Percentiles rank a stretch among this genome's conserved stretches.
Evolutionary conservation across 2,329 filamentous ascomycete genomes (phyloP).

Genomic region (Alternaria sp.): DNA sequence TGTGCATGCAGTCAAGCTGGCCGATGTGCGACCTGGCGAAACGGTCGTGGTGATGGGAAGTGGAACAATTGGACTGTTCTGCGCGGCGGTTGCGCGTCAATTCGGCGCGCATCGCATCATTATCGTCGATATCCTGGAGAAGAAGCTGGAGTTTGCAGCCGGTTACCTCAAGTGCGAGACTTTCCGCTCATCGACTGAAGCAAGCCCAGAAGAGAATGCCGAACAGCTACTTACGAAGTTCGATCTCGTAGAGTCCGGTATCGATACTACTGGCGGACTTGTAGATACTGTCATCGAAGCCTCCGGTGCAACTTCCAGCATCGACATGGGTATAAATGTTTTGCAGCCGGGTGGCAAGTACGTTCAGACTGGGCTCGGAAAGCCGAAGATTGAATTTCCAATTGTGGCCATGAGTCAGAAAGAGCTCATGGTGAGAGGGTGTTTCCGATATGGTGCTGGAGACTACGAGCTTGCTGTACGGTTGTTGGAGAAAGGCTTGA

Average conservation of each 20-base stretch:
- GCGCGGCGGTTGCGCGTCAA: slow-evolving; percentile 72
- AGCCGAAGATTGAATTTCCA: slow-evolving; percentile 89
- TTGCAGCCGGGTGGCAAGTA: slow-evolving; percentile 93
- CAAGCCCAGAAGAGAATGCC: slow-evolving; percentile 73
- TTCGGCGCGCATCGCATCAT: slow-evolving; percentile 82
- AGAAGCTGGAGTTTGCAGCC: slow-evolving; percentile 81
- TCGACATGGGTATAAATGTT: slow-evolving; percentile 83
- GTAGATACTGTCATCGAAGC: slow-evolving; percentile 86
- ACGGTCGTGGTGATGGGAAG: slow-evolving; percentile 87
- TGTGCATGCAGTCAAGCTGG: slow-evolving; percentile 83
- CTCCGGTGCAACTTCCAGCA: slow-evolving; percentile 88
- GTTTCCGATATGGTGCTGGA: slow-evolving; percentile 44
- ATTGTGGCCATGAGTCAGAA: slow-evolving; percentile 91
- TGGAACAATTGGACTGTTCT: slow-evolving; percentile 88
- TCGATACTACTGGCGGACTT: slow-evolving; percentile 68
- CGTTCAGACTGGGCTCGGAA: slow-evolving; percentile 92
- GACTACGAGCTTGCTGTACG: slow-evolving; percentile 44
- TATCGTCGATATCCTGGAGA: slow-evolving; percentile 90
- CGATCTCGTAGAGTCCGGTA: slow-evolving; percentile 65
- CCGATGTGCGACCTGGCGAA: slow-evolving; percentile 80
- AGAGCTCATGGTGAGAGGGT: slow-evolving; percentile 67
- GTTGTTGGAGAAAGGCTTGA: slow-evolving; percentile 29
- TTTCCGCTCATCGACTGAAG: slow-evolving; percentile 70
- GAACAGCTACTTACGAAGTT: slow-evolving; percentile 64
- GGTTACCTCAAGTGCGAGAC: slow-evolving; percentile 76